Conservation (phyloP, 805 yeast genomes). For the Zygosaccharomyces siamensis region DNA sequence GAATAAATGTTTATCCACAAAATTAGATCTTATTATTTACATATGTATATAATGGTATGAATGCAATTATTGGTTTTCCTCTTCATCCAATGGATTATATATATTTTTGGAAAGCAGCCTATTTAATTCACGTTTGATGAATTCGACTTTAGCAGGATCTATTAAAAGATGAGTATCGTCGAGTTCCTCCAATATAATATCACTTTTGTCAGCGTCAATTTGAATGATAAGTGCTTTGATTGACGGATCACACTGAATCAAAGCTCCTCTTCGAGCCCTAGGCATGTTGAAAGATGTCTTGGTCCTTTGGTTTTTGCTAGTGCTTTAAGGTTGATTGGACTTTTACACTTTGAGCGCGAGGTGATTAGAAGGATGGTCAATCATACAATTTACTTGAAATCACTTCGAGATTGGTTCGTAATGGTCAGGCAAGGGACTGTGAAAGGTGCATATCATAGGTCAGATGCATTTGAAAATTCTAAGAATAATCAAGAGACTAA, state of each 20-base stretch:
- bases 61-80: constrained; percentile 35
- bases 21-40: not conserved
- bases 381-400: not conserved
- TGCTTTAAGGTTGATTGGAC: not conserved
- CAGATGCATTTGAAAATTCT: not conserved
- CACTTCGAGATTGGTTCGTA: not conserved
- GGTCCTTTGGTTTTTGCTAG: not conserved
- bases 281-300: constrained; percentile 35
- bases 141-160: constrained; percentile 69
- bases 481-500: not conserved
- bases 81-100: constrained; percentile 78
- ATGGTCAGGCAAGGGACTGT: not conserved
- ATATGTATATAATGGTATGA: not conserved
- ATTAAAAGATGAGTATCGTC: constrained; percentile 89
- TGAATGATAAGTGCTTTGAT: constrained; percentile 79
- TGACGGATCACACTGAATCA: constrained; percentile 80
- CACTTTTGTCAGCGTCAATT: constrained; percentile 72
- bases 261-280: constrained; percentile 51
- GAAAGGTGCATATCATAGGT: not conserved
- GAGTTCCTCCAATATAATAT: constrained; percentile 69
- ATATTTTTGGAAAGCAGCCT: constrained; percentile 73
- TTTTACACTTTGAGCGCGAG: constrained; percentile 1
- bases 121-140: constrained; percentile 73
- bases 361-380: not conserved
- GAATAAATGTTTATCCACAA: not conserved